Base-by-base conservation (phyloP, 192 early-diverging fungal species). In the Dissophora globulifera region DNA sequence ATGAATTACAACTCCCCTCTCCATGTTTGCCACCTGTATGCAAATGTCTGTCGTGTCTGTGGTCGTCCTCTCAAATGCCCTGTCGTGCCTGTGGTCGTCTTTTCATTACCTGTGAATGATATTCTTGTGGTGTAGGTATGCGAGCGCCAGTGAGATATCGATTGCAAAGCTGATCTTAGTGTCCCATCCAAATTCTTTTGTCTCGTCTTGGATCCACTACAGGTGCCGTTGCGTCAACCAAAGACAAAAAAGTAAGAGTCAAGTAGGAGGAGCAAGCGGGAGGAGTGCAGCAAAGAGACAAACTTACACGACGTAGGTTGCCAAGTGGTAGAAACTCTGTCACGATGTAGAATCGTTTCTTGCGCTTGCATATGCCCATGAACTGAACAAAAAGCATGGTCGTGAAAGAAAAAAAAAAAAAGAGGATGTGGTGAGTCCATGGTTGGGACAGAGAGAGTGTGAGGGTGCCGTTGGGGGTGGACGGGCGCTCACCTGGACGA, bases 91-190 rank as follows among this genome's bases (percentile, higher is more conserved):
- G n/a, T n/a, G n/a, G n/a, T n/a, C n/a, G n/a, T n/a, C n/a, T n/a
- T n/a, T n/a, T n/a, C n/a, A n/a, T n/a, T 66, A 67, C 72, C 72
- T 67, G 47, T 76, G 72, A 33, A 76, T 76, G 27, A 76, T 76
- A 38, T 67, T 76, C 30, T 76, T 76, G 45, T 76, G 72, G 46
- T 76, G 72, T 15, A 76, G 52, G 47, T 76, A 76, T 25, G 72
- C 72, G 13, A 76, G 58, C 12, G 72, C 72, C 33, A 76, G 32
- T 1, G 62, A 66, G 20, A 76, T 76, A 31, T 76, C 72, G 41
- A 76, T 76, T 4, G 72, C 72, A 55, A 76, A 76, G 30, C 72
- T 76, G 50, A 76, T 76, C 23, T 64, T 42, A 26, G 72, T 76
- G 22, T 76, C 72, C 72, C 72, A 76, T 51, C 72, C 72, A 67